Base-by-base conservation (phyloP, 257 asterid species). In the Verbena officinalis region DNA sequence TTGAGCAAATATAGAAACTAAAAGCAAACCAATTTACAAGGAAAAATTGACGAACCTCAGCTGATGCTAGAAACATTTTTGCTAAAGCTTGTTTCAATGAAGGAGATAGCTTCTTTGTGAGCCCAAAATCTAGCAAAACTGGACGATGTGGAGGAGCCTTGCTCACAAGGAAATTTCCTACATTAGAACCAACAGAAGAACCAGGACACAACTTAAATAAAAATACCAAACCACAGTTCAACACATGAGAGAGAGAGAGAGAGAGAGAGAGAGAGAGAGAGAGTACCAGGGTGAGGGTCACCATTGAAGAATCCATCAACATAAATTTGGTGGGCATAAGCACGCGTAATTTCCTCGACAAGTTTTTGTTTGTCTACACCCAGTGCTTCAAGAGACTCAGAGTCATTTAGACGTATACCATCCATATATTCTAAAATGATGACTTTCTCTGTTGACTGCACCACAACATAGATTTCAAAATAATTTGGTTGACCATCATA, bases 301-400 rank as follows among this genome's bases (percentile, higher is more conserved):
- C 98, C 98, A 71, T 93, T 93, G 84, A 93, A 93, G 78, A 93
- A 93, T 48, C 98, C 98, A 84, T 93, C 97, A 71, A 89, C 81
- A 71, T 89, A 93, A 50, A 93, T 93, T 77, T 93, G 98, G 77
- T 93, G 98, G n/a, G 95, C 97, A 82, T 87, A 93, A 14, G 98
- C 97, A 1, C 98, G 95, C 11, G 97, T 93, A 74, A 93, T 93
- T 81, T 87, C 97, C 78, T 93, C 97, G 19, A 93, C 94, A 67
- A 93, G 83, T 77, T 84, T 93, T 80, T 89, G 96, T 77, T 85
- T 89, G 84, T 93, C 96, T 38, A 90, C 85, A 55, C 95, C 96
- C 77, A 89, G 72, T 55, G 83, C 89, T 76, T 83, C 72, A 62
- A 93, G 82, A 64, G 97, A 76, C 67, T 74, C 96, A 7, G 83